Percentiles rank a stretch among this genome's conserved stretches.
phyloP scores from a whole-genome alignment of 768 basidiomycete genomes.

The Russula earlei region DNA sequence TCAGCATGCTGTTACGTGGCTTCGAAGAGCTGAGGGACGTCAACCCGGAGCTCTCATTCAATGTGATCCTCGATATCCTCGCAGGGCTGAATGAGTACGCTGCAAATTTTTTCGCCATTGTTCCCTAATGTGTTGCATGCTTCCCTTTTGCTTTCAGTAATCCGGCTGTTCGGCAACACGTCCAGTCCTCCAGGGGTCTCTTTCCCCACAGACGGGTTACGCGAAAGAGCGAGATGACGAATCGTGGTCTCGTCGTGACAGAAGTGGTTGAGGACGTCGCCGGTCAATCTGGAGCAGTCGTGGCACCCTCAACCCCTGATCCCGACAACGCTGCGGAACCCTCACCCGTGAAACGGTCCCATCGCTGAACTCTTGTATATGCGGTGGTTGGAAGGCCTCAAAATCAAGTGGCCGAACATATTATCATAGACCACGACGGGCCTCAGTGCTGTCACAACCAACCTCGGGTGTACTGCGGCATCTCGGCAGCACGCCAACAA shows the following conservation, averaged over 20 bases:
- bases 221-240: slow-evolving; percentile 78
- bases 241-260: slow-evolving; percentile 73
- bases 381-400: slow-evolving; percentile 90
- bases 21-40: slow-evolving; percentile 78
- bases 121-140: slow-evolving; percentile 3
- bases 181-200: slow-evolving; percentile 70
- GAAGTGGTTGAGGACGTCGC: slow-evolving; percentile 60
- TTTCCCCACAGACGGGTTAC: slow-evolving; percentile 74
- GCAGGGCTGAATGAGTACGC: slow-evolving; percentile 87
- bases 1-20: slow-evolving; percentile 84
- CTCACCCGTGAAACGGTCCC: slow-evolving; percentile 52
- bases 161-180: slow-evolving; percentile 65
- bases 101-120: background rate
- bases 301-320: slow-evolving; percentile 34
- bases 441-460: background rate
- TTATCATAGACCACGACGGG: slow-evolving; percentile 24
- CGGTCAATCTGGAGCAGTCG: background rate
- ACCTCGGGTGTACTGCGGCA: no score
- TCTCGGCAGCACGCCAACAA: no score
- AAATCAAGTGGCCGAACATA: slow-evolving; percentile 82
- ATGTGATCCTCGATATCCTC: slow-evolving; percentile 80
- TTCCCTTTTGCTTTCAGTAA: slow-evolving; percentile 47
- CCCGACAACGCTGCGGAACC: slow-evolving; percentile 20
- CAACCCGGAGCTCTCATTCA: slow-evolving; percentile 81
- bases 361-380: slow-evolving; percentile 95